These are phyloP conservation scores for Elsinoe australis DNA, from an alignment of 2,329 filamentous ascomycete species.

Conservation along the genomic window DNA sequence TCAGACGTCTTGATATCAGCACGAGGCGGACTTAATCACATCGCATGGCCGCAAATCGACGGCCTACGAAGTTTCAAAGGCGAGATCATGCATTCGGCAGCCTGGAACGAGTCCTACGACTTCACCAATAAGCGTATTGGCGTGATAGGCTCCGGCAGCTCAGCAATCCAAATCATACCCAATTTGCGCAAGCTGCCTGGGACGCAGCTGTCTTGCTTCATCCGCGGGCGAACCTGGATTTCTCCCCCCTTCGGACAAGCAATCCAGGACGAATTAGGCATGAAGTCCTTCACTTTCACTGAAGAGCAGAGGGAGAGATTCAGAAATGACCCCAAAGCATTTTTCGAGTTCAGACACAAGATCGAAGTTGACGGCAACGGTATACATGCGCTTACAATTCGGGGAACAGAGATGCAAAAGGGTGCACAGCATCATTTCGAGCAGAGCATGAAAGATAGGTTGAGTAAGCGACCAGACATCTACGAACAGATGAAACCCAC, in stretches of 20 bases:
- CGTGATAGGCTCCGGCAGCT: conserved; percentile 25
- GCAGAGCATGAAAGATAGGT: conserved; percentile 35
- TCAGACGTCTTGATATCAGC: conserved; percentile 45
- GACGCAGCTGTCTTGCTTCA: conserved; percentile 42
- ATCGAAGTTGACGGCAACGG: conserved; percentile 31
- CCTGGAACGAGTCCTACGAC: conserved; percentile 43
- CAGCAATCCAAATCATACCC: conserved; percentile 36
- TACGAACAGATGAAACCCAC: conserved; percentile 36
- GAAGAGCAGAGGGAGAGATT: conserved; percentile 28
- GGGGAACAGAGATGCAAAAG: conserved; percentile 33
- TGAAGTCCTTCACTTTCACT: conserved; percentile 27
- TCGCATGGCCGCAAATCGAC: conserved; percentile 46
- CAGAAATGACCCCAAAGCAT: conserved; percentile 35
- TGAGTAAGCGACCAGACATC: conserved; percentile 34
- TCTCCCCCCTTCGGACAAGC: conserved; percentile 33
- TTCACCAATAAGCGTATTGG: conserved; percentile 23
- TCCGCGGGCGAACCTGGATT: conserved; percentile 46
- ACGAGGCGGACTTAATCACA: conserved; percentile 45
- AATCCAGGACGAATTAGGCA: conserved; percentile 28
- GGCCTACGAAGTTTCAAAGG: conserved; percentile 48
- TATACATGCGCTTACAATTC: conserved; percentile 25
- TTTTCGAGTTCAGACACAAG: conserved; percentile 36
- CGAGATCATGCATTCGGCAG: conserved; percentile 47
- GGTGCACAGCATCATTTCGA: conserved; percentile 34
- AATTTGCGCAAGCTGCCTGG: conserved; percentile 35